These are phyloP conservation scores for Pichiaceae sp. DNA, from an alignment of 1,139 yeast genomes.

Conservation along the genomic window DNA sequence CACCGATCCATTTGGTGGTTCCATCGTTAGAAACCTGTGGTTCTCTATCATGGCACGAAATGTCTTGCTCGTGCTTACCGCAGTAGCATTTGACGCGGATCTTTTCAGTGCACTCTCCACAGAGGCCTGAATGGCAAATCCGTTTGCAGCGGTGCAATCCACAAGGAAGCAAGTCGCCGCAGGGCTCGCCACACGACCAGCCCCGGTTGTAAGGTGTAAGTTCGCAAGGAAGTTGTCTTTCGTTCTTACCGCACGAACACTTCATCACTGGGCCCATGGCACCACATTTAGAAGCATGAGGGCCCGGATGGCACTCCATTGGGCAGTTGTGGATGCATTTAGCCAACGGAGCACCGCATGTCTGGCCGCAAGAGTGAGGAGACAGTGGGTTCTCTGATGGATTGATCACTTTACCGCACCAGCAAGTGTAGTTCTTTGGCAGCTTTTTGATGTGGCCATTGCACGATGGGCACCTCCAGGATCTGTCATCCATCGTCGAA, in stretches of 20 bases:
- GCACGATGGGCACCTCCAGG: conserved; percentile 91
- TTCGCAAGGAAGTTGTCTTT: conserved; percentile 63
- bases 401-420: conserved; percentile 78
- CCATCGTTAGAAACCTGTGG: conserved; percentile 24
- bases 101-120: conserved; percentile 58
- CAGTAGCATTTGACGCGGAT: conserved; percentile 59
- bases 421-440: conserved; percentile 66
- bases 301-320: conserved; percentile 80
- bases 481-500: conserved; percentile 40
- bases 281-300: conserved; percentile 70
- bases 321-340: conserved; percentile 70
- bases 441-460: conserved; percentile 43
- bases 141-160: conserved; percentile 59
- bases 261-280: conserved; percentile 63
- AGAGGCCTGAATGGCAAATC: conserved; percentile 65
- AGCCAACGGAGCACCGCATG: conserved; percentile 48
- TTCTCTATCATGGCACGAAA: conserved; percentile 42
- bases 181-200: conserved; percentile 59
- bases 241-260: conserved; percentile 69
- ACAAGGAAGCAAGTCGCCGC: conserved; percentile 58
- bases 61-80: conserved; percentile 41
- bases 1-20: conserved; percentile 43
- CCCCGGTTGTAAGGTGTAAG: conserved; percentile 60
- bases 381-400: conserved; percentile 53
- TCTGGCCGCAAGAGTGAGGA: conserved; percentile 88